These are phyloP conservation scores for Tolypocladium guangdongense DNA, from an alignment of 2,329 filamentous ascomycete genomes.

Conservation along the genomic window DNA sequence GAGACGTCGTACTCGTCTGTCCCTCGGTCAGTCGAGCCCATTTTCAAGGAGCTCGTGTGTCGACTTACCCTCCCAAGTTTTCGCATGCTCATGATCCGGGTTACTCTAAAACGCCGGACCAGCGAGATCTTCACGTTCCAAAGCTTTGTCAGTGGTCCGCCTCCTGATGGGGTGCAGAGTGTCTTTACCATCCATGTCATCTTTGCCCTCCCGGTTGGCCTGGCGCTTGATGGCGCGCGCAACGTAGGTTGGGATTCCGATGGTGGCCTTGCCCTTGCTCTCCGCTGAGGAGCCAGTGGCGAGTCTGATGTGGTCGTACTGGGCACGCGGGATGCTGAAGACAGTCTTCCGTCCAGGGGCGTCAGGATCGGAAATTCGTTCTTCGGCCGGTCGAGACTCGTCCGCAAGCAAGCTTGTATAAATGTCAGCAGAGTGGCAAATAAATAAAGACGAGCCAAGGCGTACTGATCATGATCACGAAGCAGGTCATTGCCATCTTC, in stretches of 20 bases:
- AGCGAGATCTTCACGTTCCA: background rate
- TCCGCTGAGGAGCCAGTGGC: no score
- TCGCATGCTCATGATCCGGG: background rate
- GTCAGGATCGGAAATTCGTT: background rate
- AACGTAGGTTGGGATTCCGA: background rate
- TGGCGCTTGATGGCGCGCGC: background rate
- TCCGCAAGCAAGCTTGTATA: background rate
- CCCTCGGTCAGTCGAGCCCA: background rate
- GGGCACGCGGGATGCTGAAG: background rate
- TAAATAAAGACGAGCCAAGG: background rate
- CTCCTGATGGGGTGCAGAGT: background rate
- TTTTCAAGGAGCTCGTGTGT: background rate
- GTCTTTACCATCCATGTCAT: background rate
- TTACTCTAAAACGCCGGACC: background rate
- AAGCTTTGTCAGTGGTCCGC: background rate
- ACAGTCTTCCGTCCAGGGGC: background rate
- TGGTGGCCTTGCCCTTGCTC: no score
- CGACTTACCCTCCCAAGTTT: background rate
- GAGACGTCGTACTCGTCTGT: conserved; percentile 18
- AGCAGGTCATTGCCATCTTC: background rate
- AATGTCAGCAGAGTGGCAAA: background rate
- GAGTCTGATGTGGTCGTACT: background rate
- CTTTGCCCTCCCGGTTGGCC: background rate
- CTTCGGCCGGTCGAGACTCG: background rate
- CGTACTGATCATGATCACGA: background rate